Evolutionary conservation across 139 green algal genomes (phyloP).

Genomic region (Zygnema circumcarinatum): DNA sequence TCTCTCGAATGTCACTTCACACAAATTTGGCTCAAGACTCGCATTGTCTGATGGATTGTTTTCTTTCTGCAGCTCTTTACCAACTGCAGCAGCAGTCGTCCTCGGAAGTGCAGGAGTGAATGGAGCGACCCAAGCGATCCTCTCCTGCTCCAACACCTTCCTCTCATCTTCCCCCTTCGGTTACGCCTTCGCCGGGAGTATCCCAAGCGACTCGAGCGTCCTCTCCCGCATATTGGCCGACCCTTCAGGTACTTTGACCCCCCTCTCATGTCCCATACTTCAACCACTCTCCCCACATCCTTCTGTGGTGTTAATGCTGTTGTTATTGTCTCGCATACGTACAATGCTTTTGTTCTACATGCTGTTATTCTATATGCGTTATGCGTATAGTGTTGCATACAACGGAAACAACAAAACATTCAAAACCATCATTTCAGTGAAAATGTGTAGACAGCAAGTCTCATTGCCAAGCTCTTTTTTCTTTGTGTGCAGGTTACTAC

Average conservation of each 20-base stretch:
- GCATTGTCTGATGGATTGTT: background rate
- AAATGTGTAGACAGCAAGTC: background rate
- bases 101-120: no score
- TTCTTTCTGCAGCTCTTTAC: background rate
- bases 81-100: background rate
- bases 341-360: no score
- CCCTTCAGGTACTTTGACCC: background rate
- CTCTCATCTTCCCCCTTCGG: background rate
- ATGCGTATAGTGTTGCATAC: background rate
- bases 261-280: background rate
- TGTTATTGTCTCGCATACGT: background rate
- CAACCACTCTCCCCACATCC: background rate
- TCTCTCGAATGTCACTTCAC: background rate
- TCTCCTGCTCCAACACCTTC: background rate
- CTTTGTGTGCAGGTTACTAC: background rate
- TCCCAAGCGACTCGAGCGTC: background rate
- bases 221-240: background rate
- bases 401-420: background rate
- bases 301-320: background rate
- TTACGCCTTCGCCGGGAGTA: background rate
- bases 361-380: background rate
- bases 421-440: no score
- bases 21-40: background rate
- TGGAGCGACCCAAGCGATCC: background rate
- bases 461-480: background rate